Base-by-base conservation (phyloP, 139 green algal species). In the Asterochloris sp. region DNA sequence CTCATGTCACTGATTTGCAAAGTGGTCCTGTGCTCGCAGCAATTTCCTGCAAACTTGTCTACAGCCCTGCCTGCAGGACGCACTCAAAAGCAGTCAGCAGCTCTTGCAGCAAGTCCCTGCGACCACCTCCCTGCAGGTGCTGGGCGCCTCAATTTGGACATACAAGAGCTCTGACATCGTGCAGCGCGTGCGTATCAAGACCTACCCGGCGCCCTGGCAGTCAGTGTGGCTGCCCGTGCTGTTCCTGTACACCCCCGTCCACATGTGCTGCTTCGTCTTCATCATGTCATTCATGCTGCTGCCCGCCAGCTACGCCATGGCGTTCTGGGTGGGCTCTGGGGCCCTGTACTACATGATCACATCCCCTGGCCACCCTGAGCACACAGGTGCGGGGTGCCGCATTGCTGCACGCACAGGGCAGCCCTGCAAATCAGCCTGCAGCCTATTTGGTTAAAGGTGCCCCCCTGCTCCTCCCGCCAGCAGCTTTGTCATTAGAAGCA, bases 331-430 rank as follows among this genome's bases (percentile, higher is more conserved):
- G 64, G 89, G 85, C 38, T 54, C 82, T 38, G 75, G 94, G 74
- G 76, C 88, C 16, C 78, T 92, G 0, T 97, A 97, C 88, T 97
- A 94, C 68, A 73, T 69, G 8, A 71, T 86, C 60, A 96, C 93
- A 62, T 68, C 78, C 12, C 74, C 83, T 29, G 89, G 89, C 0
- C 71, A 88, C 24, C 90, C 92, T 9, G 87, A 93, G 79, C 91
- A 96, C 82, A 95, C 93, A 82, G 93, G 91, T 93, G 54, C 13
- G 86, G 15, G 64, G 47, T 62, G 12, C 13, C 26, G 12, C 73
- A 1, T n/a, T 61, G 73, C 15, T 62, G 2, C 28, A 62, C 38
- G 38, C 38, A 10, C 4, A 54, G 38, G 38, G 38, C 38, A 54
- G 38, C 38, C 38, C 38, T 54, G 38, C 38, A 54, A 54, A 54